Percentiles rank a stretch among this genome's conserved stretches.
Conservation (phyloP, 2,329 filamentous ascomycete genomes). For the Cladosporium colombiae region DNA sequence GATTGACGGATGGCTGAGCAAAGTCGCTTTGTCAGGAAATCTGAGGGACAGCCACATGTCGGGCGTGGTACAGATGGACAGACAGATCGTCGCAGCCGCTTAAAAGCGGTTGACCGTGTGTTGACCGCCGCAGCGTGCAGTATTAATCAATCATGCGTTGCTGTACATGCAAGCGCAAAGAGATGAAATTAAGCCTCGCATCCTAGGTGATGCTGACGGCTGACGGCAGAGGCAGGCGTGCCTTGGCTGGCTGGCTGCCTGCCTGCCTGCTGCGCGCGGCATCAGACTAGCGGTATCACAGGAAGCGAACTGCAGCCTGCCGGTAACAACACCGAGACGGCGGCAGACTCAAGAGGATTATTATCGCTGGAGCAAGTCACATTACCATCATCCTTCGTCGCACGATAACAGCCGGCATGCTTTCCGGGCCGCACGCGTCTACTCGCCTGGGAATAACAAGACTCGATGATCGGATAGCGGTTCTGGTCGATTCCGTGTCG, state of each 20-base stretch:
- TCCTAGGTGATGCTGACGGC: constrained; percentile 16
- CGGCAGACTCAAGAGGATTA: background rate
- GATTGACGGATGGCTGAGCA: background rate
- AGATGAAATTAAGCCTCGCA: constrained; percentile 17
- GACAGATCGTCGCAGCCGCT: constrained; percentile 7
- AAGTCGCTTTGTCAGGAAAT: background rate
- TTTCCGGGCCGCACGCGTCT: constrained; percentile 4
- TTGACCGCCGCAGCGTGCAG: background rate
- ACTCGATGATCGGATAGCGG: background rate
- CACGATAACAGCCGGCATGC: background rate
- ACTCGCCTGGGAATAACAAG: background rate
- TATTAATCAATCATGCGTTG: background rate
- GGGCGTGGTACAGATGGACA: background rate
- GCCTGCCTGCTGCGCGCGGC: background rate
- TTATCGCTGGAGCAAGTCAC: background rate
- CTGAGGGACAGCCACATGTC: background rate
- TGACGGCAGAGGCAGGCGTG: constrained; percentile 11
- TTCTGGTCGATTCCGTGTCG: background rate
- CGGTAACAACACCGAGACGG: background rate
- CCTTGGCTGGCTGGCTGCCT: constrained; percentile 7
- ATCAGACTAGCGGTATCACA: constrained; percentile 1
- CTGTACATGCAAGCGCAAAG: constrained; percentile 8
- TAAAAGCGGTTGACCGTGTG: background rate
- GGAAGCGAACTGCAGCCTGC: constrained; percentile 11
- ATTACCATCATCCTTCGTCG: constrained; percentile 14